A percentile compares a stretch with the other conserved stretches of the same genome.
phyloP scores from a whole-genome alignment of 2,329 filamentous ascomycete species.

The Calonectria henricotiae region DNA sequence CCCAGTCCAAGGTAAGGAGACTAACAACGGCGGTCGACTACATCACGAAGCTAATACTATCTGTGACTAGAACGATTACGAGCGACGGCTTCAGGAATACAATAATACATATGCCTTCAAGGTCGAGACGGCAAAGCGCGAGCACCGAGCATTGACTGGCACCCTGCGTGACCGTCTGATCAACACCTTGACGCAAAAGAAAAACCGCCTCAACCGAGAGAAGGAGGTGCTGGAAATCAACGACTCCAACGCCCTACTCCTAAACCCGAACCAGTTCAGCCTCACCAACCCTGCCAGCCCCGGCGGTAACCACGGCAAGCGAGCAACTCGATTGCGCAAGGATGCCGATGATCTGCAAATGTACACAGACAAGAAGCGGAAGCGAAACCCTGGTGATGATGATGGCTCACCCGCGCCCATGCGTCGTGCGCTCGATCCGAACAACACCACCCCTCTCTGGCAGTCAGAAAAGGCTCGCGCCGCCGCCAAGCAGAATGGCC shows the following conservation, averaged over 20 bases:
- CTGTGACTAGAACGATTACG: conserved; percentile 71
- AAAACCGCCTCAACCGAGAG: conserved; percentile 75
- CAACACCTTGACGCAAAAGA: conserved; percentile 77
- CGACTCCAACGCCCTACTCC: conserved; percentile 76
- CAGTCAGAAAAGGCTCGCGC: conserved; percentile 73
- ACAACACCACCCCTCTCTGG: conserved; percentile 75
- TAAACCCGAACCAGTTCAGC: conserved; percentile 80
- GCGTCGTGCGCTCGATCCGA: conserved; percentile 70
- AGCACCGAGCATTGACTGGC: conserved; percentile 72
- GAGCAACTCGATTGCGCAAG: conserved; percentile 74
- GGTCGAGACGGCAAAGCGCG: conserved; percentile 74
- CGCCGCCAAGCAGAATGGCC: conserved; percentile 71
- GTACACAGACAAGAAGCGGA: conserved; percentile 75
- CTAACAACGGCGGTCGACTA: conserved; percentile 20
- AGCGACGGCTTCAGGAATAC: conserved; percentile 74
- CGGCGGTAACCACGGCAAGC: conserved; percentile 75
- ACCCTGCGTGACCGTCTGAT: conserved; percentile 79
- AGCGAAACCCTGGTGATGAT: conserved; percentile 73
- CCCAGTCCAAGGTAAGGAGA: conserved; percentile 81
- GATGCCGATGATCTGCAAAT: conserved; percentile 73
- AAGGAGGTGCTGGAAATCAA: conserved; percentile 80
- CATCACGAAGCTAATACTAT: conserved; percentile 40
- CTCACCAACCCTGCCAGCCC: conserved; percentile 77
- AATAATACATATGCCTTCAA: conserved; percentile 75
- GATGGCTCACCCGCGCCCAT: conserved; percentile 76